These are phyloP conservation scores for Phytophthora tubulina DNA, from an alignment of 352 stramenopile genomes.

Conservation along the genomic window DNA sequence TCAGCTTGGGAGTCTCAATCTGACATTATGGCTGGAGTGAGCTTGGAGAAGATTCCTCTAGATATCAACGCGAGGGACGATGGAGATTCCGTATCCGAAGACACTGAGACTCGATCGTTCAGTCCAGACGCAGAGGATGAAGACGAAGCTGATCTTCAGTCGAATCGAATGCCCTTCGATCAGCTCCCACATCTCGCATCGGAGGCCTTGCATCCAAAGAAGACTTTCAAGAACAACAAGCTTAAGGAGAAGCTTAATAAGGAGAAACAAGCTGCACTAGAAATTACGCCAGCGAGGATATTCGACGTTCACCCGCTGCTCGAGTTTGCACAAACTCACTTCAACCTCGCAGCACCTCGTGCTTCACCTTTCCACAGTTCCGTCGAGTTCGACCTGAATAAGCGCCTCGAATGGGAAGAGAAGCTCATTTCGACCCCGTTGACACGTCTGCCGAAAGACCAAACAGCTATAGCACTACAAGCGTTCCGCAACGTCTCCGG, in stretches of 20 bases:
- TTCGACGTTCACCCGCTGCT: conserved; percentile 55
- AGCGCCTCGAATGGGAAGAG: conserved; percentile 71
- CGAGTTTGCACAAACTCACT: conserved; percentile 50
- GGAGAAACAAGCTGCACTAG: conserved; percentile 14
- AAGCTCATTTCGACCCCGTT: conserved; percentile 63
- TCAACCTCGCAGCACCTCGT: conserved; percentile 38
- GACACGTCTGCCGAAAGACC: conserved; percentile 54
- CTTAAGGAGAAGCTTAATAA: conserved; percentile 8
- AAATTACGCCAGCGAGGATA: conserved; percentile 1
- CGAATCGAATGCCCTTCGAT: conserved; percentile 21
- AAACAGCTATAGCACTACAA: conserved; percentile 65
- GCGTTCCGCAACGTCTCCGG: conserved; percentile 80
- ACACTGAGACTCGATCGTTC: conserved; percentile 10
- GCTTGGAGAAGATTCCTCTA: conserved; percentile 29
- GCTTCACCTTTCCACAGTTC: conserved; percentile 36
- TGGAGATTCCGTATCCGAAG: not conserved
- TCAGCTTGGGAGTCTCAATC: conserved; percentile 25
- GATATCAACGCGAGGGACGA: conserved; percentile 4
- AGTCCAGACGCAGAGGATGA: not conserved
- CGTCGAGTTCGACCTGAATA: conserved; percentile 53
- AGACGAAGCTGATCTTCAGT: conserved; percentile 2
- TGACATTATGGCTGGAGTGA: not conserved
- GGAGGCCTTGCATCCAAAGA: conserved; percentile 25
- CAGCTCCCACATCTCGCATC: conserved; percentile 26
- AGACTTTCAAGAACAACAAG: conserved; percentile 22